Evolutionary conservation across 2,329 filamentous ascomycete species (phyloP), one percentile per base, ranked within the genome.

Genomic region (Aspergillus fumigatiaffinis): DNA sequence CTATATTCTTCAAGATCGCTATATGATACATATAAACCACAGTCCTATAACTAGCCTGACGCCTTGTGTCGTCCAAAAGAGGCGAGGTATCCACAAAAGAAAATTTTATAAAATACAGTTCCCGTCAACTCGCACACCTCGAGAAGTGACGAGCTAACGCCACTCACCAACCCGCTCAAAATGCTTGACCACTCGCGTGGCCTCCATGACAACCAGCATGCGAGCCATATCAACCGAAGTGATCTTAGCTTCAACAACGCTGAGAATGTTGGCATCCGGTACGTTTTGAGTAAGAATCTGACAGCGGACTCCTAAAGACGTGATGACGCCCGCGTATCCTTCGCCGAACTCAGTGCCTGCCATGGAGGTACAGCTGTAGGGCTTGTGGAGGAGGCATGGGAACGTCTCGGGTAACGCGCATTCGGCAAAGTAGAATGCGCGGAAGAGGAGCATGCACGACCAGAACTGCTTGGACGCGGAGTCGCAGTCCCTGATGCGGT

Each of bases 401-500:
- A 82, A 80, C 0, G 75, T 78, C 17, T 77, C 67, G 0, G 84
- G 84, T 4, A 86, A 69, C 1, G 70, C 52, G 10, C 77, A 78
- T 63, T 86, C 80, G 9, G 74, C 73, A 67, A 82, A 85, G 64
- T 84, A 79, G 64, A 81, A 79, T 14, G 83, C 84, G 47, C 85
- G 82, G 71, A 82, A 82, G 42, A 87, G 73, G 2, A 85, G 78
- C 67, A 81, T 77, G 14, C 74, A 67, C 2, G 73, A 67, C 85
- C 84, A 87, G 64, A 79, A 80, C 6, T 71, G 60, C 60, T 68
- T 51, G 64, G 76, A 67, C 62, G 65, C 52, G 4, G 53, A 63
- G 14, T 71, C 70, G 25, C 82, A 78, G n/a, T 78, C 63, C 25
- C 68, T 65, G 46, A 74, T 67, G 12, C 73, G 54, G 59, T 68